These are phyloP conservation scores for Pseudozyma sp. DNA, from an alignment of 1,284 basidiomycete species.

Conservation along the genomic window DNA sequence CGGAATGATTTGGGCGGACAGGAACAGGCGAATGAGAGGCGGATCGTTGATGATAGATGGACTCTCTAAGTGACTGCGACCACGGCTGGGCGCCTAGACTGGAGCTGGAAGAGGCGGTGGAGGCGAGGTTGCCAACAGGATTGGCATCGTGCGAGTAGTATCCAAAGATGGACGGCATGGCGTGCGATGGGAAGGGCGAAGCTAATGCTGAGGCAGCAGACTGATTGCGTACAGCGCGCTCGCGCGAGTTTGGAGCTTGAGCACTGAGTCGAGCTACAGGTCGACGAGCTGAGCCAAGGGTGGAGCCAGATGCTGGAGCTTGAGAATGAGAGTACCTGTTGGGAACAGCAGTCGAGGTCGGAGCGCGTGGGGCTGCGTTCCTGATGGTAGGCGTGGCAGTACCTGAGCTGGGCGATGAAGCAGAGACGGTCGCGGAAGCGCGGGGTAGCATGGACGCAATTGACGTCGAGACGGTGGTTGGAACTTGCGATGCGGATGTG, in stretches of 20 bases:
- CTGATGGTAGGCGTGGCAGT: slow-evolving; percentile 18
- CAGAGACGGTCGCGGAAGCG: slow-evolving; percentile 12
- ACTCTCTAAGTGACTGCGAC: not conserved
- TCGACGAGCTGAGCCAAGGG: slow-evolving; percentile 3
- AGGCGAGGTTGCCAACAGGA: not conserved
- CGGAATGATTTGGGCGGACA: not conserved
- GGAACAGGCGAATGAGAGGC: not conserved
- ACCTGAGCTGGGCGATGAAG: slow-evolving; percentile 26
- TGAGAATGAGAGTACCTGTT: slow-evolving; percentile 2
- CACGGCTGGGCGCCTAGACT: not conserved
- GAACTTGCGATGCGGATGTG: not conserved
- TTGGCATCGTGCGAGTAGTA: slow-evolving; percentile 38
- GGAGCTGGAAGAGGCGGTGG: not conserved
- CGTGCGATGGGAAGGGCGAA: slow-evolving; percentile 10
- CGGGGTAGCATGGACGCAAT: slow-evolving; percentile 34
- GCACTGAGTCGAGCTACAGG: not conserved
- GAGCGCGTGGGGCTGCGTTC: not conserved
- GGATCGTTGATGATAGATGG: slow-evolving; percentile 4
- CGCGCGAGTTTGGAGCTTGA: not conserved
- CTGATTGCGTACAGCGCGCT: not conserved
- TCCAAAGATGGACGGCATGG: slow-evolving; percentile 44
- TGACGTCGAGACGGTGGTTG: not conserved
- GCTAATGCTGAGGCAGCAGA: slow-evolving; percentile 22
- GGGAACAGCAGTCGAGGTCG: not conserved
- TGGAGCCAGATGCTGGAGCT: not conserved